Evolutionary conservation across 176 grass and related monocot species (phyloP).

Genomic region (barley (Hordeum vulgare)): DNA sequence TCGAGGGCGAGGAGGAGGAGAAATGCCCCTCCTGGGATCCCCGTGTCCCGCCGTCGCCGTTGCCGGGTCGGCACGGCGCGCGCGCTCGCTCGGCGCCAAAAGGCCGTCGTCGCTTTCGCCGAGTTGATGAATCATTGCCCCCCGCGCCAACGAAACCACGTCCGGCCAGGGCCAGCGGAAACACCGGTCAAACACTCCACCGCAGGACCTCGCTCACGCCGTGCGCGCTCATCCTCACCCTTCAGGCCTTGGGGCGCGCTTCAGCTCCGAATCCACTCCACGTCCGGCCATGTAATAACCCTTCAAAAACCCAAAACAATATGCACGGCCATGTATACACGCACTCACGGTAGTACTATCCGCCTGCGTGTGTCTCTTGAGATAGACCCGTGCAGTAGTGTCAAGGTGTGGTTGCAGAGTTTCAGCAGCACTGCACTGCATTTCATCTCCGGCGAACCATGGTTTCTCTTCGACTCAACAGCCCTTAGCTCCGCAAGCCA

Average conservation of each 20-base stretch:
- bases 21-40: not conserved
- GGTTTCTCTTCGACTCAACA: not conserved
- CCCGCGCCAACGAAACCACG: not conserved
- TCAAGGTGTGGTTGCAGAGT: not conserved
- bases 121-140: slow-evolving; percentile 1
- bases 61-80: not conserved
- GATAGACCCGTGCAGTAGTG: not conserved
- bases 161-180: not conserved
- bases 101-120: not conserved
- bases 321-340: too few relatives aligned
- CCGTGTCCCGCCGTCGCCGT: not conserved
- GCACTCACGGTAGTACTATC: too few relatives aligned
- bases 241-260: slow-evolving; percentile 10
- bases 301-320: too few relatives aligned
- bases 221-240: not conserved
- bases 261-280: not conserved
- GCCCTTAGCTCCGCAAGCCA: not conserved
- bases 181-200: slow-evolving; percentile 22
- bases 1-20: not conserved
- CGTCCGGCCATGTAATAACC: too few relatives aligned
- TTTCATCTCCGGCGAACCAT: not conserved
- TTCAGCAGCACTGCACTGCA: not conserved
- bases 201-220: not conserved
- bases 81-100: not conserved
- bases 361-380: too few relatives aligned